Conservation (phyloP, 306 rosid genomes). For the Abrus pulchellus region DNA sequence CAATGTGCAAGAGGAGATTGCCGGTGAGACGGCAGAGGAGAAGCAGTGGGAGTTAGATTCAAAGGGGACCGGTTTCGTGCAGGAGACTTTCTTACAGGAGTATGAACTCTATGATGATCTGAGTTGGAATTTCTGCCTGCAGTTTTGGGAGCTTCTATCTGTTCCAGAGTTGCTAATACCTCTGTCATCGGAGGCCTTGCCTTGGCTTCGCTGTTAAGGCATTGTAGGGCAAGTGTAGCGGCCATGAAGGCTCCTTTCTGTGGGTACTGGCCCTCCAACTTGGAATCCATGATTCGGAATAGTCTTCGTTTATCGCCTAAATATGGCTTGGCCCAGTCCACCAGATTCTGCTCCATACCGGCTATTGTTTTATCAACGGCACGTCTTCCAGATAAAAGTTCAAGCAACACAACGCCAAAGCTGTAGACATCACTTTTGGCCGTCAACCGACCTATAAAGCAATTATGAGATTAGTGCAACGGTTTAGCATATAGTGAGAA, state of each 20-base stretch:
- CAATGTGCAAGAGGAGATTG: slow-evolving; percentile 59
- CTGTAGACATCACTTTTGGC: slow-evolving; percentile 95
- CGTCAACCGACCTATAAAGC: slow-evolving; percentile 76
- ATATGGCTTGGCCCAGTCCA: slow-evolving; percentile 91
- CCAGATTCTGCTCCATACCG: slow-evolving; percentile 79
- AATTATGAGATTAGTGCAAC: slow-evolving; percentile 25
- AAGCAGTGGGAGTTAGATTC: slow-evolving; percentile 61
- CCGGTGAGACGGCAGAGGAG: slow-evolving; percentile 68
- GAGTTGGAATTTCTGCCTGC: slow-evolving; percentile 53
- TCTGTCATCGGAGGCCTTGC: slow-evolving; percentile 83
- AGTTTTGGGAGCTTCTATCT: slow-evolving; percentile 69
- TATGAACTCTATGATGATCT: slow-evolving; percentile 51
- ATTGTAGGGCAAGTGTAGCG: slow-evolving; percentile 78
- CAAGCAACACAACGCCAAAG: slow-evolving; percentile 91
- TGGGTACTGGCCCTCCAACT: slow-evolving; percentile 90
- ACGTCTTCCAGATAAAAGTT: slow-evolving; percentile 80
- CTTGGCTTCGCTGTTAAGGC: slow-evolving; percentile 81
- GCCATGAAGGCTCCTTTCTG: slow-evolving; percentile 82
- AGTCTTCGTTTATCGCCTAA: slow-evolving; percentile 75
- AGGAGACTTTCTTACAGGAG: slow-evolving; percentile 59
- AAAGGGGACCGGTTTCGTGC: slow-evolving; percentile 62
- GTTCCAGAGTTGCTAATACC: slow-evolving; percentile 74
- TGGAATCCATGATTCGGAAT: slow-evolving; percentile 93
- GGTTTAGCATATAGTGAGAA: not conserved
- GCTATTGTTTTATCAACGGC: slow-evolving; percentile 75